These are phyloP conservation scores for Xylariales sp. DNA, from an alignment of 2,329 filamentous ascomycete genomes.

Conservation along the genomic window DNA sequence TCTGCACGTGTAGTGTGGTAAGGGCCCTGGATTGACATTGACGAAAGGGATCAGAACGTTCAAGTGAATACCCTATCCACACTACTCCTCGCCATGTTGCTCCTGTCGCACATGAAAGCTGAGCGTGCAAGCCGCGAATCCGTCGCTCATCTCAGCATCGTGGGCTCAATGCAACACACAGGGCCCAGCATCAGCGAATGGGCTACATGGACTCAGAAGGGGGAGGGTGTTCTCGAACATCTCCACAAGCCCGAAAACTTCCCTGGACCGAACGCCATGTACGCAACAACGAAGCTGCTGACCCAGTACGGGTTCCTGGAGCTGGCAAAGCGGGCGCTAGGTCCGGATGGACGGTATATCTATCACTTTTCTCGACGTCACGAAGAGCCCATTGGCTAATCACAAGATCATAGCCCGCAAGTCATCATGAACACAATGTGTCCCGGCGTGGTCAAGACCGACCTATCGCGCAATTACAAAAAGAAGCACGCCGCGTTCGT, in stretches of 20 bases:
- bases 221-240: conserved; percentile 19
- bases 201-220: conserved; percentile 10
- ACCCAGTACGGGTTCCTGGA: conserved; percentile 19
- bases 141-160: conserved; percentile 20
- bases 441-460: conserved; percentile 20
- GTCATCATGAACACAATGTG: conserved; percentile 25
- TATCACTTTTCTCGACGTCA: not conserved
- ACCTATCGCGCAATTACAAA: conserved; percentile 13
- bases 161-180: conserved; percentile 18
- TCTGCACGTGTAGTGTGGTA: too few species aligned
- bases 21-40: conserved; percentile 1
- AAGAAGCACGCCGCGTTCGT: conserved; percentile 9
- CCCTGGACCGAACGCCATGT: conserved; percentile 16
- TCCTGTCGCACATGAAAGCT: conserved; percentile 41
- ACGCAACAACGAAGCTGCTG: conserved; percentile 22
- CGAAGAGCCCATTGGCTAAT: not conserved
- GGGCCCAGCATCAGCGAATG: conserved; percentile 16
- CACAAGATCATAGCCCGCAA: conserved; percentile 14
- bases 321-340: conserved; percentile 16
- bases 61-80: conserved; percentile 58
- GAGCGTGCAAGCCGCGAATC: conserved; percentile 17
- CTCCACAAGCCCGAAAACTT: conserved; percentile 23
- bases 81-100: conserved; percentile 44
- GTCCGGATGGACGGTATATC: conserved; percentile 17
- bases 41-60: conserved; percentile 41